phyloP scores from a whole-genome alignment of 148 eudicot genomes.

The Persicaria maculosa region DNA sequence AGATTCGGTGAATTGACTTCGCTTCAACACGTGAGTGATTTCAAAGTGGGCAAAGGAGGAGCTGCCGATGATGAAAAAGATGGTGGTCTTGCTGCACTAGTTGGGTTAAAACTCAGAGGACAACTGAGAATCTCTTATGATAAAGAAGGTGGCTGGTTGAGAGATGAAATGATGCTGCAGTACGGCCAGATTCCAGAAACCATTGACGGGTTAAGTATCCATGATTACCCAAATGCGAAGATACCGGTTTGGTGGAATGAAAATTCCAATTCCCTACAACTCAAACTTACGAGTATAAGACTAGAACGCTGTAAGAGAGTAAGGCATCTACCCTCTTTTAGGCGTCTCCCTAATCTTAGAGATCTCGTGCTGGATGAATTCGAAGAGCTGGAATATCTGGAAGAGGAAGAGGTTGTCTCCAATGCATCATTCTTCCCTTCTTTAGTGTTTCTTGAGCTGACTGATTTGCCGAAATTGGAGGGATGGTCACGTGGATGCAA shows the following conservation, averaged over 20 bases:
- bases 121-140: neutral
- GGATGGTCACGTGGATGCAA: neutral
- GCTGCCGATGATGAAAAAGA: neutral
- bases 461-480: neutral
- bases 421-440: neutral
- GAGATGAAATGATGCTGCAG: neutral
- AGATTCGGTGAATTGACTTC: constrained; percentile 9
- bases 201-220: neutral
- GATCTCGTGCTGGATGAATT: neutral
- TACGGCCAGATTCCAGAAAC: neutral
- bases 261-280: neutral
- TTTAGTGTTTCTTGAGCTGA: neutral
- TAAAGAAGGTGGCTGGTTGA: neutral
- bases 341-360: neutral
- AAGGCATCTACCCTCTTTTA: neutral
- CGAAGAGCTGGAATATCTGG: neutral
- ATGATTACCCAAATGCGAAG: neutral
- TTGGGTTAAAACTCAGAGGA: neutral
- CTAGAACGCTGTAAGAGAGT: neutral
- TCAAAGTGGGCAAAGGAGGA: constrained; percentile 1
- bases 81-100: neutral
- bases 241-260: neutral
- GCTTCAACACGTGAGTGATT: constrained; percentile 8
- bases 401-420: neutral
- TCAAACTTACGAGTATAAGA: neutral